These are phyloP conservation scores for Trifolium dubium DNA, from an alignment of 306 rosid species.

Conservation along the genomic window DNA sequence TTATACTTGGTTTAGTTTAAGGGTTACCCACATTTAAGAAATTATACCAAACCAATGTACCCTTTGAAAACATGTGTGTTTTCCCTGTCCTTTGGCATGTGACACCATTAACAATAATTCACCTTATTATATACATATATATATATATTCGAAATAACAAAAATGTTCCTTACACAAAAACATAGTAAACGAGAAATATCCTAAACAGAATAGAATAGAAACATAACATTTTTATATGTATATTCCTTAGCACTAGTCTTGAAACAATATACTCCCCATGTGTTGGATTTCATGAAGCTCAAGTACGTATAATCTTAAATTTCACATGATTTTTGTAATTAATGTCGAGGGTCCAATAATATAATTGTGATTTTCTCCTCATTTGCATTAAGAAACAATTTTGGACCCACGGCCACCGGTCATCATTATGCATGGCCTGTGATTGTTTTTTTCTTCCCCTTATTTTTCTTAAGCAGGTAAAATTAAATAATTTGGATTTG, in stretches of 20 bases:
- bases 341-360: conserved; percentile 9
- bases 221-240: no score
- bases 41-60: background rate
- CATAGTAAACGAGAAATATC: background rate
- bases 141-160: background rate
- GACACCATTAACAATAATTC: conserved; percentile 23
- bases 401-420: conserved; percentile 27
- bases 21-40: background rate
- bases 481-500: no score
- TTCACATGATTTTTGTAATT: conserved; percentile 8
- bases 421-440: background rate
- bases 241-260: no score
- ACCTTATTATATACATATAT: no score
- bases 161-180: background rate
- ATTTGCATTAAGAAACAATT: conserved; percentile 16
- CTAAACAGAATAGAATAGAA: background rate
- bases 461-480: no score
- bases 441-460: no score
- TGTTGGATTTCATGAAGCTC: no score
- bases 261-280: no score
- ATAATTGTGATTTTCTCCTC: background rate
- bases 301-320: conserved; percentile 4
- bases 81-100: background rate
- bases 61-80: background rate
- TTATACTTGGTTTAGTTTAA: conserved; percentile 19